These are phyloP conservation scores for Kuraishia hungarica DNA, from an alignment of 805 yeast genomes.

Conservation along the genomic window DNA sequence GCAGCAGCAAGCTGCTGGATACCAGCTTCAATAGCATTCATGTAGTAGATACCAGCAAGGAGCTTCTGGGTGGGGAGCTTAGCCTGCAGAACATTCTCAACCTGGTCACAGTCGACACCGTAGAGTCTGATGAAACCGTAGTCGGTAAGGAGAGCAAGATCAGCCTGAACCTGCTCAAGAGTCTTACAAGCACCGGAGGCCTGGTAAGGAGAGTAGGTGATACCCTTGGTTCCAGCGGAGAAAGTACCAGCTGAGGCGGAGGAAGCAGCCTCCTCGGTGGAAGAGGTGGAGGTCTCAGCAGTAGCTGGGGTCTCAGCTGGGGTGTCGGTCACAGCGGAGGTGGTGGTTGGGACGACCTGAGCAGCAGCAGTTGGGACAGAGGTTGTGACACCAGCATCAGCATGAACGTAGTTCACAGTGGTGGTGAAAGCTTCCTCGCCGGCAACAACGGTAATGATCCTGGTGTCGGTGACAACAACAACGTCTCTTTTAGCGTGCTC, in stretches of 20 bases:
- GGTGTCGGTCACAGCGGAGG: slow-evolving; percentile 13
- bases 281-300: slow-evolving; percentile 23
- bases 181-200: slow-evolving; percentile 63
- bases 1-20: slow-evolving; percentile 51
- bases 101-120: slow-evolving; percentile 85
- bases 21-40: slow-evolving; percentile 45
- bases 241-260: slow-evolving; percentile 20
- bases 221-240: slow-evolving; percentile 52
- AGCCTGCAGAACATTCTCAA: slow-evolving; percentile 60
- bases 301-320: slow-evolving; percentile 18
- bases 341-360: slow-evolving; percentile 19
- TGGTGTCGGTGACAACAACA: slow-evolving; percentile 38
- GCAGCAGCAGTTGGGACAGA: slow-evolving; percentile 16
- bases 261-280: slow-evolving; percentile 23
- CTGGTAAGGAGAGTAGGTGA: slow-evolving; percentile 77
- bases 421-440: slow-evolving; percentile 21
- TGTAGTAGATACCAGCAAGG: slow-evolving; percentile 66
- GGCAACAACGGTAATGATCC: slow-evolving; percentile 36
- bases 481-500: slow-evolving; percentile 48
- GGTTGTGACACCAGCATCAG: slow-evolving; percentile 14
- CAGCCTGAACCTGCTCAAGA: slow-evolving; percentile 46
- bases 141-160: slow-evolving; percentile 41
- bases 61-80: slow-evolving; percentile 57
- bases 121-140: slow-evolving; percentile 65
- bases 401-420: slow-evolving; percentile 21